Base-by-base conservation (phyloP, 331 rosid genomes). In the Rosa hybrid region DNA sequence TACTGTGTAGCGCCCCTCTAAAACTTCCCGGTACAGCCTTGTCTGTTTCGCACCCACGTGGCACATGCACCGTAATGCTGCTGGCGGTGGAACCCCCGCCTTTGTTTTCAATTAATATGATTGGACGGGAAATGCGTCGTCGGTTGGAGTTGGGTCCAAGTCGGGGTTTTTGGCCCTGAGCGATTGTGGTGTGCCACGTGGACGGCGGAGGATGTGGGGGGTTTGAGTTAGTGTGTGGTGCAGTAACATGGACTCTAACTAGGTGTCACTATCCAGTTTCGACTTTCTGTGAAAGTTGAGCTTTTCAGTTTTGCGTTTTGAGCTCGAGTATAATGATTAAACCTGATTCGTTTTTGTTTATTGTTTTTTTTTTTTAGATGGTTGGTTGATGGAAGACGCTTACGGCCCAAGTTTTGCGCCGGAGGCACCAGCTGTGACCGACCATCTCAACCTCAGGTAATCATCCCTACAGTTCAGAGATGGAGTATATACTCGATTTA, bases 391-490 rank as follows among this genome's bases (percentile, higher is more conserved):
- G 90, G 87, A 86, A 79, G 79, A 79, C 20, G 41, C 77, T 34
- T 46, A 54, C 12, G 84, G 84, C 54, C 73, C 75, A 4, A 65
- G 42, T 39, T 63, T 41, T 23, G 84, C 59, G 62, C 14, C 81
- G 78, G 87, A 75, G 79, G 59, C 84, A 38, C 18, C 80, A 27
- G 70, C 71, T 68, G 51, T n/a, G 45, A 77, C 25, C 3, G 87
- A 87, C 38, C 6, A 75, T 56, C 74, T 63, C 18, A 56, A 85
- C 59, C 89, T 87, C 70, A 89, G 92, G 99, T 95, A 86, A 34
- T 42, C 11, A 62, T 21, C 44, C 4, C 0, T 30, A 13, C 18
- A 14, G 9, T 27, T 63, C 38, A 63, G 41, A 12, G 42, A 27
- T 6, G 9, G 23, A 18, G n/a, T 4, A 12, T 59, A 23, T 4